Evolutionary conservation across 352 stramenopile genomes (phyloP), one percentile per base, ranked within the genome.

Genomic region (Phytophthora foliorum): DNA sequence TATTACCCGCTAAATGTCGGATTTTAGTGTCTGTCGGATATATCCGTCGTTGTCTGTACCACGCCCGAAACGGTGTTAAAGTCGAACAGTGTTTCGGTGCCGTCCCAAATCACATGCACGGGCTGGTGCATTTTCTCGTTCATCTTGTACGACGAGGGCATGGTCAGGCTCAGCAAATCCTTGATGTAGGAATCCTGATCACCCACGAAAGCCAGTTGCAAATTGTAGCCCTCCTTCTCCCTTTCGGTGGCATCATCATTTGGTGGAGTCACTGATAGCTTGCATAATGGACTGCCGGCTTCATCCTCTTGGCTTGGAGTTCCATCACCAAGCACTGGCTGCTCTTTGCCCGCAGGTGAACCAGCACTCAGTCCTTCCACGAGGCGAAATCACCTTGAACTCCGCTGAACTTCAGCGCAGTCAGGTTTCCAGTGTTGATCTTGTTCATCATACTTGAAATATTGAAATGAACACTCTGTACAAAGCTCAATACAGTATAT

Each of bases 101-200:
- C 11, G 7, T 49, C n/a, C 49, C 49, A 67, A 5, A 67, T 53
- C 49, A 54, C 19, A 13, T 67, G 58, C 16, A 55, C 38, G 3
- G 38, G 29, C 29, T 36, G n/a, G 11, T 42, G 6, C n/a, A 52
- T 44, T 16, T 48, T 49, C 14, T 31, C 16, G 5, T 49, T 38
- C 2, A 29, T 2, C n/a, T 62, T 62, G 55, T 44, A 62, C 31
- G 21, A 24, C 5, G 7, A 31, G 6, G 22, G 59, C 16, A 42
- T 31, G 0, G 49, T 67, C 25, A 21, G 7, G 19, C 13, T 61
- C 0, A 67, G 21, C 21, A 67, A 25, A 27, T 48, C 14, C 25
- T 57, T 69, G 61, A 69, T 58, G 44, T 54, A 53, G 6, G 24
- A 38, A 22, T 36, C 50, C 10, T 68, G 17, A 1, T 56, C 16